Evolutionary conservation across 306 rosid genomes (phyloP).

Genomic region (Phaseolus lunatus): DNA sequence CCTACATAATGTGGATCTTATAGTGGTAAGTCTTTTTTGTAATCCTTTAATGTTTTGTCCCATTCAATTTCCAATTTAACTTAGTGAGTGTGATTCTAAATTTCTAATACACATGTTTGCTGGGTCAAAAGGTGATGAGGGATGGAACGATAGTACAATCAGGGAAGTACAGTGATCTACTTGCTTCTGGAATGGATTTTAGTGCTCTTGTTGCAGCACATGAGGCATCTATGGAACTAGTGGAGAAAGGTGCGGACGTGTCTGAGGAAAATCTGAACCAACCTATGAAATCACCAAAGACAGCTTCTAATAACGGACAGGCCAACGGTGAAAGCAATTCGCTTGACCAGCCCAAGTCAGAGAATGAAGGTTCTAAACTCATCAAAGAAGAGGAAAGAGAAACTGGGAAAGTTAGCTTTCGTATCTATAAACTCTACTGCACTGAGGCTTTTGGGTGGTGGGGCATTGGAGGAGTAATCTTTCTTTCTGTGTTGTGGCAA

Average conservation of each 20-base stretch:
- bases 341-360: conserved; percentile 55
- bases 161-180: conserved; percentile 75
- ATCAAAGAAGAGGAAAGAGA: conserved; percentile 95
- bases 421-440: conserved; percentile 77
- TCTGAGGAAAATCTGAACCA: conserved; percentile 54
- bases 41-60: background rate
- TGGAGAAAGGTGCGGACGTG: conserved; percentile 60
- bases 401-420: conserved; percentile 81
- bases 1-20: conserved; percentile 87
- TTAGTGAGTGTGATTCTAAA: conserved; percentile 19
- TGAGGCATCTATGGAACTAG: conserved; percentile 93
- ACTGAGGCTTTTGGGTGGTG: conserved; percentile 96
- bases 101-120: conserved; percentile 9
- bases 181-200: conserved; percentile 74
- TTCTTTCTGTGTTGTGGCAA: conserved; percentile 77
- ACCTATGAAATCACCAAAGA: conserved; percentile 47
- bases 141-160: conserved; percentile 83
- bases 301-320: conserved; percentile 49
- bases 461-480: conserved; percentile 65
- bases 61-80: background rate
- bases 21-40: conserved; percentile 58
- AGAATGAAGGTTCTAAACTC: conserved; percentile 76
- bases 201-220: conserved; percentile 87
- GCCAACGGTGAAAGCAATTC: conserved; percentile 66
- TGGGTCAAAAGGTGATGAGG: conserved; percentile 76